Base-by-base conservation (phyloP, 371 early-diverging fungal species). In the Nosema muscidifuracis region DNA sequence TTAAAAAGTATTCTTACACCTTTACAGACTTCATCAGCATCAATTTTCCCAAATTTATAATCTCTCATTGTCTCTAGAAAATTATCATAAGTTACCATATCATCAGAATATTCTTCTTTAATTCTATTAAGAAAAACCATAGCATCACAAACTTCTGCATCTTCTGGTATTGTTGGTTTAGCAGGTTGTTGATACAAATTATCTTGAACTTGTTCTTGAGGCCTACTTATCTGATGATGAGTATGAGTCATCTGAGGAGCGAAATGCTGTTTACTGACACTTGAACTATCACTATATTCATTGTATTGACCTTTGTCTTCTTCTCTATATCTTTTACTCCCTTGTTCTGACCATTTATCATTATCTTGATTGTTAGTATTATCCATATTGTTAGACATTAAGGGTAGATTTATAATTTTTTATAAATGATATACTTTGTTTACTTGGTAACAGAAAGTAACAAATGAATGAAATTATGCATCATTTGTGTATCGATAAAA, bases 41-140 rank as follows among this genome's bases (percentile, higher is more conserved):
- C 93, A 68, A 95, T 94, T 24, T 87, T 87, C 76, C 94, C 91
- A 73, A 92, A 89, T 83, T 97, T 97, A 79, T 95, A 97, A 77
- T 97, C 97, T 84, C 93, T 94, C 97, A 99, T 99, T 33, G 95
- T 94, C 78, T 95, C 95, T 76, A 97, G 73, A 81, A 99, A 97
- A 73, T 88, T 86, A 77, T 92, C 94, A 85, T 97, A 98, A 1
- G 94, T 91, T 60, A 91, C 92, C 12, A 94, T 91, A 44, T 90
- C 87, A 72, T 92, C 89, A 22, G 87, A 82, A 81, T 95, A 97
- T 75, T 92, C 90, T 40, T 88, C 86, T 80, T 93, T 94, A 24
- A 99, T 98, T 80, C 89, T 87, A 76, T 97, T 96, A 65, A 99
- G 85, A 82, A 97, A 99, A 7, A 90, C 86, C 66, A 99, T 84